phyloP scores from a whole-genome alignment of 371 early-diverging fungal genomes.

The Gilbertella persicaria region DNA sequence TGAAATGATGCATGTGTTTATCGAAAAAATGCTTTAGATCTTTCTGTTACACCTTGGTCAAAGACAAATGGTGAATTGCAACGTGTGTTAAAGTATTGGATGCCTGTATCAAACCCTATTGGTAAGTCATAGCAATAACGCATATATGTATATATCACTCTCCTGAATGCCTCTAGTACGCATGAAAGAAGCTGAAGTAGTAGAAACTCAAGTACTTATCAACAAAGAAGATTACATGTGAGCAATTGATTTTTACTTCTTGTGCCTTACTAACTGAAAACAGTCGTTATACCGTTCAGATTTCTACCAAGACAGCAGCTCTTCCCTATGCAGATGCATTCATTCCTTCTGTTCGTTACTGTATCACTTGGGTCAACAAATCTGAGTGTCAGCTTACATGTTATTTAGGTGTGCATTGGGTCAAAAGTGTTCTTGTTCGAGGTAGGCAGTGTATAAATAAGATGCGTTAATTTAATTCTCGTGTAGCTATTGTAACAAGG shows the following conservation, averaged over 20 bases:
- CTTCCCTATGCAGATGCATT: slow-evolving; percentile 66
- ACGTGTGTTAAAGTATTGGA: slow-evolving; percentile 46
- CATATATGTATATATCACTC: not conserved
- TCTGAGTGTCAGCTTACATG: slow-evolving; percentile 52
- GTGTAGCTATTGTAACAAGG: slow-evolving; percentile 43
- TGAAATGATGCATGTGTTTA: not conserved
- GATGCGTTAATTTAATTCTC: not conserved
- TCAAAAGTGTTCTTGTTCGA: slow-evolving; percentile 56
- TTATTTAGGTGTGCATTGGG: slow-evolving; percentile 53
- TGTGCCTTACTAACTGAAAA: not conserved
- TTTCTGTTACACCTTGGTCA: slow-evolving; percentile 41
- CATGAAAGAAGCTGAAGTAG: slow-evolving; percentile 60
- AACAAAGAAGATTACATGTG: slow-evolving; percentile 54
- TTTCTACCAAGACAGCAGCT: slow-evolving; percentile 48
- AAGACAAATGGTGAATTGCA: slow-evolving; percentile 24
- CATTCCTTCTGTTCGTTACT: slow-evolving; percentile 55
- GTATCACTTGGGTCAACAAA: slow-evolving; percentile 51
- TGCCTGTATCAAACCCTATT: slow-evolving; percentile 55
- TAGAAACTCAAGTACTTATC: slow-evolving; percentile 53
- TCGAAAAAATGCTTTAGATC: slow-evolving; percentile 19
- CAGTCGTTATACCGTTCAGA: slow-evolving; percentile 46
- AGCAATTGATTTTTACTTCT: not conserved
- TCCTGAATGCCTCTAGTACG: slow-evolving; percentile 28
- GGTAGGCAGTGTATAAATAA: slow-evolving; percentile 21
- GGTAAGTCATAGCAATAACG: slow-evolving; percentile 22